Evolutionary conservation across 192 early-diverging fungal genomes (phyloP), one percentile per base, ranked within the genome.

Genomic region (Gamsiella multidivaricata): DNA sequence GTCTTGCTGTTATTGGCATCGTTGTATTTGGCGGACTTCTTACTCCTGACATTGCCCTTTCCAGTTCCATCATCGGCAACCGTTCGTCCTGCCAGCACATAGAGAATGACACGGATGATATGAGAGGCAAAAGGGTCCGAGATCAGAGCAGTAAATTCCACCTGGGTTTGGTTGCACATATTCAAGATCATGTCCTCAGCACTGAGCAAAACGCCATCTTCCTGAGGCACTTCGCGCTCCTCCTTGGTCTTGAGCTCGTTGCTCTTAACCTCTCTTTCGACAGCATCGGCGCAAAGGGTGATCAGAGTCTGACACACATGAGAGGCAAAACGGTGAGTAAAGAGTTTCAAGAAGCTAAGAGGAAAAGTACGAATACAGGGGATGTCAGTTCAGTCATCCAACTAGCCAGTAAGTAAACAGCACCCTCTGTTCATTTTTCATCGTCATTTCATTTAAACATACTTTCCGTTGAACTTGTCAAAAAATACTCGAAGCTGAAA

Each of bases 271-370:
- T 96, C 94, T 33, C 90, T 85, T 57, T 95, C 94, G 10, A 94
- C 85, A 50, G 92, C 80, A 58, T 89, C 87, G 1, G 92, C 91
- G 22, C 86, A 88, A 5, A 94, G 69, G 10, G 87, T 84, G 47
- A 96, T 73, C 18, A 96, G 69, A 17, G 94, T 94, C 84, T 96
- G 95, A 52, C 89, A 88, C 0, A 94, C 94, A 63, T 96, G 95
- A 1, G 94, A 95, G 3, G 92, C 93, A 68, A 93, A 95, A 53
- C 90, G 92, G 69, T 96, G 94, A 18, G 88, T 84, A 33, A 94
- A 93, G 41, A 96, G 82, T 55, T 88, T 85, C 26, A 87, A 59
- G 37, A 80, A 86, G 54, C 82, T 82, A 58, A 8, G 29, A 20
- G 22, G 5, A 33, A 17, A 29, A 51, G 22, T n/a, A n/a, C n/a